Evolutionary conservation across 2,329 filamentous ascomycete genomes (phyloP), one percentile per base, ranked within the genome.

Genomic region (Penicillium thymicola): DNA sequence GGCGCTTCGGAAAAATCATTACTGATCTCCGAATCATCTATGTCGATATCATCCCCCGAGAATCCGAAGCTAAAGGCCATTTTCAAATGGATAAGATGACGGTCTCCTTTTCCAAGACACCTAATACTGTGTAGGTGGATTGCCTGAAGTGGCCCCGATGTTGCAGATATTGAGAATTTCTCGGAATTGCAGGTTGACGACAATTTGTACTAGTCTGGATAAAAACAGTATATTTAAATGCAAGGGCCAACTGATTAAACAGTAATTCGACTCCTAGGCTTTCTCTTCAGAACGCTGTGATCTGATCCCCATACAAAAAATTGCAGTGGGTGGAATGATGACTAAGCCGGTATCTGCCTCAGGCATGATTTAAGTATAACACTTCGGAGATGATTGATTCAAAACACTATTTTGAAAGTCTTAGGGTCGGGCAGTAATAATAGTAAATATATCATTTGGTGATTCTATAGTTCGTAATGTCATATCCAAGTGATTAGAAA

Each of bases 21-120:
- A 50, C 61, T 66, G 40, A 64, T 44, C 27, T 71, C 69, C 55
- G 61, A 66, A 27, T 72, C 71, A 53, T 80, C 79, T 27, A 75
- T 72, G 50, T 83, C 81, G 69, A 83, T 84, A 63, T 85, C 83
- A 57, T 85, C 82, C 21, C 81, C 81, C 0, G 79, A 77, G 64
- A 86, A 86, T 18, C 81, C 81, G 59, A 86, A 86, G 55, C 79
- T 80, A 67, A 86, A 74, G 6, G 69, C 61, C 68, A 73, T 73
- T 37, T 21, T 62, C 45, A 14, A 10, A 16, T 23, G 18, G 8
- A 27, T 25, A 13, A 34, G 23, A 34, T 21, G 44, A 2, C 16
- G 23, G 34, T 34, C 40, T 36, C 13, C 28, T 34, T 45, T 51
- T 48, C 32, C 40, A 44, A 41, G 47, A 34, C 30, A 44, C 41